Evolutionary conservation across 768 basidiomycete species (phyloP), one percentile per base, ranked within the genome.

Genomic region (Fomitopsis serialis): DNA sequence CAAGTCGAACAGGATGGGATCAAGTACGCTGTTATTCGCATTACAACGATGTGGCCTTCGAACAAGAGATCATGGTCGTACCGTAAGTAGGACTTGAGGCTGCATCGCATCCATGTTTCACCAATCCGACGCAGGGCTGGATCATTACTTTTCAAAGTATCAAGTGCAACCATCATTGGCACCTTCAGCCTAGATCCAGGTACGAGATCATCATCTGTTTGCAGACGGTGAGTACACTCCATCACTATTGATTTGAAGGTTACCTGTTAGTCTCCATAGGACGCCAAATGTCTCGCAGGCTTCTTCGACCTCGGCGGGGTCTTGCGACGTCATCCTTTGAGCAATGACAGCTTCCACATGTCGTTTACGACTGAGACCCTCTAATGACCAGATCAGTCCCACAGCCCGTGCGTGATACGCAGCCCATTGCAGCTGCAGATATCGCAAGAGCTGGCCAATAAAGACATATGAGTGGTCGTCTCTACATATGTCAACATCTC

Each of bases 91-190:
- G 93, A 95, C 66, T 88, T 90, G 27, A 98, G 75, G 61, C 85
- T 92, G 63, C 92, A 93, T 24, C 95, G 81, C 88, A 99, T 93
- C 97, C 97, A 99, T 0, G 93, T 93, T 68, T 98, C 96, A 13
- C 90, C 91, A 29, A 89, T 76, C 11, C 92, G 79, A 24, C 88
- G 84, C 10, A 89, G 68, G 55, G 71, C 72, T 8, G 92, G 89
- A 58, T 92, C 85, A 29, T 86, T 83, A 36, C 77, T 85, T 61
- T 85, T 86, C 45, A 98, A 69, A 0, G 85, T 84, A 63, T 96
- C 93, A 47, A 98, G 70, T 27, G 96, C 84, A 42, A 85, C 81
- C 78, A 93, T 86, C 80, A 98, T 78, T 0, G 96, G 96, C 1
- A 87, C 76, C 62, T 87, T 87, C 63, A 98, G 84, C 23, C 77